A percentile compares a stretch with the other conserved stretches of the same genome.
These are phyloP conservation scores for Phytophthora meadii DNA, from an alignment of 352 stramenopile species.

Conservation along the genomic window DNA sequence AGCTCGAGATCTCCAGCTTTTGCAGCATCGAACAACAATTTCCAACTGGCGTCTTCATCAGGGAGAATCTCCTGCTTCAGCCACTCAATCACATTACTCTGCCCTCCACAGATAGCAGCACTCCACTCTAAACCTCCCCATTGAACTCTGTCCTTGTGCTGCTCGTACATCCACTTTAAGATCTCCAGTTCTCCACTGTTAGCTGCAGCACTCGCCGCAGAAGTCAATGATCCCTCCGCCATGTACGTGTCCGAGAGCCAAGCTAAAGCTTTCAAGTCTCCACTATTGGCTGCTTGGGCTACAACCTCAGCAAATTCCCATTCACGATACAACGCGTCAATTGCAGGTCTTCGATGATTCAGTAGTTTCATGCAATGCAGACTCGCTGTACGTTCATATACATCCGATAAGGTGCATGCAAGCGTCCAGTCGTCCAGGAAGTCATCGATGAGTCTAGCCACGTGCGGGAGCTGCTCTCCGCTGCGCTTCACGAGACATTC, in stretches of 20 bases:
- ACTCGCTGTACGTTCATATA: conserved; percentile 25
- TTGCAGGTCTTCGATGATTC: conserved; percentile 1
- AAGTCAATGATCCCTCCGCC: conserved; percentile 10
- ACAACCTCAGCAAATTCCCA: conserved; percentile 27
- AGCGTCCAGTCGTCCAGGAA: conserved; percentile 16
- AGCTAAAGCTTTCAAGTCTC: conserved; percentile 17
- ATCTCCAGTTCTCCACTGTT: conserved; percentile 15
- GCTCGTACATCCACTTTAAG: conserved; percentile 20
- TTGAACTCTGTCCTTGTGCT: conserved; percentile 17
- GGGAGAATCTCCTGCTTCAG: conserved; percentile 6
- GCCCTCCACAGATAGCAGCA: conserved; percentile 16
- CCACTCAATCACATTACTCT: conserved; percentile 25
- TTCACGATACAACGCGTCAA: conserved; percentile 16
- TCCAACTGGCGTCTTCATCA: conserved; percentile 15
- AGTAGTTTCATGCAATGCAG: conserved; percentile 32
- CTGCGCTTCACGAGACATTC: conserved; percentile 22
- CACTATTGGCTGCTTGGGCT: conserved; percentile 2
- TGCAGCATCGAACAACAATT: conserved; percentile 13
- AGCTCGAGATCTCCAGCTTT: conserved; percentile 13
- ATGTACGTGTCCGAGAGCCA: conserved; percentile 24
- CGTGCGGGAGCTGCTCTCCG: conserved; percentile 24
- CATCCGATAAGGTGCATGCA: conserved; percentile 9
- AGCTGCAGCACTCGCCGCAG: conserved; percentile 21
- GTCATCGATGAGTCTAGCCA: conserved; percentile 14
- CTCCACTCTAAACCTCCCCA: conserved; percentile 32